A percentile compares a stretch with the other conserved stretches of the same genome.
phyloP scores from a whole-genome alignment of 257 asterid species.

The Nicotiana benthamiana region DNA sequence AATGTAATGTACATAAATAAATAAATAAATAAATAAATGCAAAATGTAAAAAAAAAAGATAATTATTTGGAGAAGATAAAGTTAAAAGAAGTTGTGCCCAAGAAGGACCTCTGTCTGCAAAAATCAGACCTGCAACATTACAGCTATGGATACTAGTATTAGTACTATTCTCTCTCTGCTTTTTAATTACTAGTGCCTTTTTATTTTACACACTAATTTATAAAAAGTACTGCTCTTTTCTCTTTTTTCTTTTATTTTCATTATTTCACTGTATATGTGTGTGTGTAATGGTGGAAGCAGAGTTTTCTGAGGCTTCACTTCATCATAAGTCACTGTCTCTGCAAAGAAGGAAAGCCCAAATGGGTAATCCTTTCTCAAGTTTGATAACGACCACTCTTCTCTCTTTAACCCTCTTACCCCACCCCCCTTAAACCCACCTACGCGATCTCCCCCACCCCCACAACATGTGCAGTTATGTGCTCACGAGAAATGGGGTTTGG shows the following conservation, averaged over 20 bases:
- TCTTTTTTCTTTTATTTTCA: neutral
- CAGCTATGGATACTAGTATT: slow-evolving; percentile 23
- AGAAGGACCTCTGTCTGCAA: slow-evolving; percentile 29
- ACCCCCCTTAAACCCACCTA: neutral
- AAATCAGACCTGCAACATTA: slow-evolving; percentile 22
- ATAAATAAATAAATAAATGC: too few relatives aligned
- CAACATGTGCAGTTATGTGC: slow-evolving; percentile 1
- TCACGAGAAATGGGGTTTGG: slow-evolving; percentile 7
- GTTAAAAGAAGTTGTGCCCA: slow-evolving; percentile 53
- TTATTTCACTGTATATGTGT: neutral
- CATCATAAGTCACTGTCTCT: slow-evolving; percentile 42
- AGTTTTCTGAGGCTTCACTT: slow-evolving; percentile 21
- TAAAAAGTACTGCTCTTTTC: neutral
- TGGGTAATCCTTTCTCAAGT: slow-evolving; percentile 30
- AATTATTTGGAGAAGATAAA: slow-evolving; percentile 52
- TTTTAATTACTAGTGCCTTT: neutral
- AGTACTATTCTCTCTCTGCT: slow-evolving; percentile 16
- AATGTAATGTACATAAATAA: neutral
- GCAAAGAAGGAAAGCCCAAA: slow-evolving; percentile 27
- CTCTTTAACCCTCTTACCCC: neutral
- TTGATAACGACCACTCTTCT: slow-evolving; percentile 38
- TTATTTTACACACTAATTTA: neutral
- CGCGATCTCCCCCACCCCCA: neutral
- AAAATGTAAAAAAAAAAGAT: slow-evolving; percentile 10
- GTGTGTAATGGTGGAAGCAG: neutral